Evolutionary conservation across 805 yeast genomes (phyloP), one percentile per base, ranked within the genome.

Genomic region (Isabelozyma gotoi): DNA sequence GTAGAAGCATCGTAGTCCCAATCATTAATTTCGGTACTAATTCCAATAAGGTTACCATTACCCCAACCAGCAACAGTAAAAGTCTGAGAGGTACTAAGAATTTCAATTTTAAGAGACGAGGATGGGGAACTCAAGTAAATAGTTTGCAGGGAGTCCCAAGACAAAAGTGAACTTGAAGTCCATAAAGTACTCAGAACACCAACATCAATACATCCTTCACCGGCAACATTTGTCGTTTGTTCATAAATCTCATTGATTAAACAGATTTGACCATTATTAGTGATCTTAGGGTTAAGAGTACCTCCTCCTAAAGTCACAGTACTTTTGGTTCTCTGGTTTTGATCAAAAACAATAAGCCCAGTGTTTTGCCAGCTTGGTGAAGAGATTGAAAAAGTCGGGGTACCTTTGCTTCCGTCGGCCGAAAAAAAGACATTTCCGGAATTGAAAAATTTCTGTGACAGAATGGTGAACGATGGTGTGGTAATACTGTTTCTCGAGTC

Each of bases 211-310:
- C 68, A 63, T 36, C 68, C 68, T 18, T 41, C 38, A 33, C 67
- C 67, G 0, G 21, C n/a, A 31, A 63, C 50, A 18, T 19, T 39
- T 16, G 60, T 50, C 12, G 56, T 45, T 49, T 59, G 66, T 7
- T 46, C 40, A 42, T 55, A 63, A 14, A 39, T 48, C 36, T 48
- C 46, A 38, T 59, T 55, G 24, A 47, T 42, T 42, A 63, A 51
- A 49, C 68, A 63, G 41, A 63, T 60, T 17, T 53, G 50, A 41
- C 68, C 68, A 29, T 49, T 40, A 39, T 63, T 63, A 18, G 15
- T 6, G 11, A 36, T 19, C 44, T 56, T 57, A 31, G 45, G 47
- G 34, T 59, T 48, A 2, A 51, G 19, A 5, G 37, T 15, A 34
- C 19, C 37, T 42, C 63, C 63, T 17, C 33, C 33, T 12, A 31